Evolutionary conservation across 1,139 yeast genomes (phyloP).

Genomic region (Candida glucosophila): DNA sequence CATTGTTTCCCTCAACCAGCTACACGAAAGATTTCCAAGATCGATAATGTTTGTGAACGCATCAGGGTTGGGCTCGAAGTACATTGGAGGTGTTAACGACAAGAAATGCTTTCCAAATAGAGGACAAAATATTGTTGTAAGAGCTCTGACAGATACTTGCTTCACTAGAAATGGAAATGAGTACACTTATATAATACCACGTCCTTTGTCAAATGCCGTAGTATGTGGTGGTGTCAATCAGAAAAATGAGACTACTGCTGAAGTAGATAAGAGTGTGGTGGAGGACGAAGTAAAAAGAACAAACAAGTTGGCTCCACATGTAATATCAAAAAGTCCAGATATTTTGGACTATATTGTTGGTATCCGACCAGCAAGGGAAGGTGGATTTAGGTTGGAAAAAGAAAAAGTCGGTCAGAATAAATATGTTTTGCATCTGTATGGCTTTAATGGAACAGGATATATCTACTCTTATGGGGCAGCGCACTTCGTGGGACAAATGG

Average conservation of each 20-base stretch:
- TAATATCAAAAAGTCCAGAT: constrained; percentile 3
- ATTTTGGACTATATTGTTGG: constrained; percentile 3
- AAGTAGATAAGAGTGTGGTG: constrained; percentile 3
- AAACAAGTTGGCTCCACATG: constrained; percentile 4
- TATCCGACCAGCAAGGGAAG: constrained; percentile 4
- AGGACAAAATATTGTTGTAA: constrained; percentile 4
- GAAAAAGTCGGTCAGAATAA: constrained; percentile 2
- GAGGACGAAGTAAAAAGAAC: constrained; percentile 4
- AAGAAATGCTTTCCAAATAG: constrained; percentile 3
- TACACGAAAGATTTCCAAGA: constrained; percentile 2
- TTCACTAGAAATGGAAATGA: constrained; percentile 2
- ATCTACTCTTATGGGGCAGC: constrained; percentile 4
- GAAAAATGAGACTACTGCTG: constrained; percentile 2
- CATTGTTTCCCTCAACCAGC: constrained; percentile 2
- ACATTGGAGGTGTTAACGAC: constrained; percentile 3
- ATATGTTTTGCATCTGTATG: constrained; percentile 3
- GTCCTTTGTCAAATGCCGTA: constrained; percentile 3
- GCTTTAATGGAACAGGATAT: constrained; percentile 4
- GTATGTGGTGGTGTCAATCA: constrained; percentile 5
- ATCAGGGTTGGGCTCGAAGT: constrained; percentile 5
- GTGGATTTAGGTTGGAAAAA: constrained; percentile 3
- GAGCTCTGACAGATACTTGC: constrained; percentile 2
- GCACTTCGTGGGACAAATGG: constrained; percentile 1
- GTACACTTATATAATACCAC: constrained; percentile 4
- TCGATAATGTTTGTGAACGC: constrained; percentile 4